phyloP scores from a whole-genome alignment of 805 yeast genomes.

The Candida fluviatilis region DNA sequence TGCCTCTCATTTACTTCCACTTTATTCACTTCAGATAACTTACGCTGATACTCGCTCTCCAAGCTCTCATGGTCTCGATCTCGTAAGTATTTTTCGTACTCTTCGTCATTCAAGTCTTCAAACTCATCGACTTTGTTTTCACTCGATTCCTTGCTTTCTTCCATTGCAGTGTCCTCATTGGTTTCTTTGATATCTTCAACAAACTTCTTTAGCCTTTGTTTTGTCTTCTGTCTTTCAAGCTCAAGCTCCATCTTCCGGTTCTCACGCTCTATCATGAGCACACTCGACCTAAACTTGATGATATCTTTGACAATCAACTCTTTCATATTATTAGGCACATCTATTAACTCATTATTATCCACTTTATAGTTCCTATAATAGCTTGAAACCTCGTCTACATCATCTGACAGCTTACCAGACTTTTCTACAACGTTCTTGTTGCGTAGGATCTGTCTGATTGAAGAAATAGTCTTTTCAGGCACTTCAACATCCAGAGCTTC shows the following conservation, averaged over 20 bases:
- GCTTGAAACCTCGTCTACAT: constrained; percentile 30
- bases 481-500: neutral
- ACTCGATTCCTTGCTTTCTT: neutral
- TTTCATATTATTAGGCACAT: constrained; percentile 50
- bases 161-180: constrained; percentile 15
- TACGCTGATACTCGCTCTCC: constrained; percentile 17
- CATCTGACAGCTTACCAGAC: constrained; percentile 18
- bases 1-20: constrained; percentile 16
- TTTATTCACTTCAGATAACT: constrained; percentile 10
- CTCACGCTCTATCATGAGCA: constrained; percentile 47
- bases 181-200: constrained; percentile 35
- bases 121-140: constrained; percentile 21
- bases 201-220: constrained; percentile 42
- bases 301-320: constrained; percentile 52
- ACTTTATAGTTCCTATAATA: constrained; percentile 44
- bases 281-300: constrained; percentile 52
- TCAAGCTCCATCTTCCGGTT: constrained; percentile 46
- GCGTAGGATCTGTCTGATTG: neutral
- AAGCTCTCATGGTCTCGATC: constrained; percentile 19
- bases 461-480: neutral
- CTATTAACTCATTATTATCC: constrained; percentile 53
- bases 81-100: constrained; percentile 19
- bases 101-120: constrained; percentile 25
- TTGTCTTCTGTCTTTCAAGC: constrained; percentile 47
- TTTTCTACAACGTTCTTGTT: constrained; percentile 11